Evolutionary conservation across 2,329 filamentous ascomycete genomes (phyloP), one percentile per base, ranked within the genome.

Genomic region (Clonostachys chloroleuca): DNA sequence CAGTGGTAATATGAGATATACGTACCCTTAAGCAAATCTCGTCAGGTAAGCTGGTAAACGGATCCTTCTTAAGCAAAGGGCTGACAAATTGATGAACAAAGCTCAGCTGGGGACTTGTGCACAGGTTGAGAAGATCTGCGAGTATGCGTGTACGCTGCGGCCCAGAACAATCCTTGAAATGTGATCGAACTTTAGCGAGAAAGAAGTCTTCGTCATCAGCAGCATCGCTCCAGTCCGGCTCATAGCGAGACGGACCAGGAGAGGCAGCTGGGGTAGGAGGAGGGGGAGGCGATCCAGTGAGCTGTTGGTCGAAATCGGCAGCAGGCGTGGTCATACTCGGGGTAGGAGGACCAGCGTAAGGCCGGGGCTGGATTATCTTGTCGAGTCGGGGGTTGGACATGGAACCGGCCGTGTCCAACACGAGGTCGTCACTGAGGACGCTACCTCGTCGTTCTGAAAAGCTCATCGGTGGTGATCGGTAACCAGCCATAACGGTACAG

Each of bases 41-140:
- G 60, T 95, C 92, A 1, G 94, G 94, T 46, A 99, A 77, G 49
- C 87, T 88, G 44, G 86, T 89, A 60, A 99, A 97, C 0, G 94
- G 94, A 63, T 99, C 94, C 66, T 96, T 96, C 69, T 96, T 96
- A 53, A 99, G 71, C 52, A 95, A 73, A 30, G 94, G 94, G 64
- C 90, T 92, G 56, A 99, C 92, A 67, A 96, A 95, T 64, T 95
- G 90, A 56, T 95, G 90, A 17, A 99, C 92, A 63, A 96, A 97
- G 67, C 91, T 96, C 55, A 99, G 76, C 65, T 95, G 87, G 60
- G 95, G 91, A 58, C 89, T 96, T 56, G 95, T 95, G 72, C 94
- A 99, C 56, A 96, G 80, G 60, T 95, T 95, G 54, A 99, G 74
- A 48, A 99, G 74, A 62, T 96, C 92, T 44, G 89, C 89, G 49